Evolutionary conservation across 2,329 filamentous ascomycete species (phyloP), one percentile per base, ranked within the genome.

Genomic region (Coccinonectria pachysandricola): DNA sequence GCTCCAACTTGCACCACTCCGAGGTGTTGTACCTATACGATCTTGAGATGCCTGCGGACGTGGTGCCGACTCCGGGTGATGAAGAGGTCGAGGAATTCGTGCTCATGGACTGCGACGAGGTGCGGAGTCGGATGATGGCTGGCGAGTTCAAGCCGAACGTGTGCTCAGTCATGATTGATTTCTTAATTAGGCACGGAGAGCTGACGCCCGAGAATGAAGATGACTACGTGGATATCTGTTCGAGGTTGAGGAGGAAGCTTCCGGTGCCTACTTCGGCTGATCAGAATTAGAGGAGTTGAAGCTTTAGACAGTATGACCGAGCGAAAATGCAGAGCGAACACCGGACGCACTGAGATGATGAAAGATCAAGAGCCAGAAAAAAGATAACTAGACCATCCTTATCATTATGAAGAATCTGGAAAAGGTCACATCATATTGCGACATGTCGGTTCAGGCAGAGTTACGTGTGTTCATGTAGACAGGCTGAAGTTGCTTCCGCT

Each of bases 61-160:
- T 79, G 4, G 50, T 72, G 15, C 79, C 76, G 0, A 68, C 64
- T 37, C 82, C 83, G 0, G 66, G 72, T 8, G 85, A 92, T 47
- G 74, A 76, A 15, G 85, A 93, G 56, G 84, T 92, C 1, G 74
- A 82, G 34, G 69, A 71, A 34, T 93, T 92, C 46, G 60, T 70
- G 37, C 57, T 87, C 37, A 74, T 77, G 72, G 65, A 54, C 7
- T 60, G 86, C 8, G 48, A 50, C 0, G 57, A 68, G 43, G 71
- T 87, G 4, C 64, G 72, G 47, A 48, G 58, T 27, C 71, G 74
- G 2, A 61, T 93, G 60, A 54, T 63, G 11, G 60, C 60, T 10
- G 75, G 75, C 3, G 73, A 84, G 49, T 93, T 92, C 59, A 93
- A 93, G 62, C 79, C 85, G 0, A 91, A 92, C 45, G 85, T 83